phyloP scores from a whole-genome alignment of 2,329 filamentous ascomycete genomes.

The Karstenula rhodostoma region DNA sequence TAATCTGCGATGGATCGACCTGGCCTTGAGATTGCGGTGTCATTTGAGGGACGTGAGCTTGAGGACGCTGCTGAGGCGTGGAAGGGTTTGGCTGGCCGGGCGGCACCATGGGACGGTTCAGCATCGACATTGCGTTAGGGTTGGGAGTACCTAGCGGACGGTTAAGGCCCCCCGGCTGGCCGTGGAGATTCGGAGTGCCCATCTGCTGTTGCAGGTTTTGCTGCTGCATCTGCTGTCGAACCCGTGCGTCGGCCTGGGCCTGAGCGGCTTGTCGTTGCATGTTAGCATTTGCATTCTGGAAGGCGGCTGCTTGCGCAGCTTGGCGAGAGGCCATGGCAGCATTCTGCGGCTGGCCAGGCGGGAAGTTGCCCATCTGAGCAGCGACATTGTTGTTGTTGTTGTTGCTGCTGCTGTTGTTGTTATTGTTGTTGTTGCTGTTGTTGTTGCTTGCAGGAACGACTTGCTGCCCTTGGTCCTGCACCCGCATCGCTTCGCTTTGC shows the following conservation, averaged over 20 bases:
- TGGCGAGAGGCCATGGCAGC: constrained; percentile 40
- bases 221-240: constrained; percentile 41
- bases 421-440: constrained; percentile 52
- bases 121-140: constrained; percentile 59
- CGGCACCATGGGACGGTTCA: constrained; percentile 58
- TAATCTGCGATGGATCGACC: constrained; percentile 35
- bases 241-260: constrained; percentile 36
- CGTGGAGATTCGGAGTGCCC: constrained; percentile 35
- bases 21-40: constrained; percentile 38
- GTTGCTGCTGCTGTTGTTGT: too few relatives aligned
- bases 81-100: constrained; percentile 52
- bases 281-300: constrained; percentile 29
- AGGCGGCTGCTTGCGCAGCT: constrained; percentile 30
- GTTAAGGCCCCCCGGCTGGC: constrained; percentile 57
- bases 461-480: constrained; percentile 67
- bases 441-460: constrained; percentile 72
- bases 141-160: constrained; percentile 50
- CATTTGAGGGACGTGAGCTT: constrained; percentile 47
- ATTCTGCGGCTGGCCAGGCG: constrained; percentile 36
- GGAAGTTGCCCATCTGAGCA: constrained; percentile 47
- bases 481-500: constrained; percentile 68
- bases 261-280: constrained; percentile 47
- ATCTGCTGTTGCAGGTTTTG: constrained; percentile 37
- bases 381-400: constrained; percentile 34
- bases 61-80: constrained; percentile 47